Evolutionary conservation across 2,329 filamentous ascomycete genomes (phyloP), one percentile per base, ranked within the genome.

Genomic region (Trichophyton simii): DNA sequence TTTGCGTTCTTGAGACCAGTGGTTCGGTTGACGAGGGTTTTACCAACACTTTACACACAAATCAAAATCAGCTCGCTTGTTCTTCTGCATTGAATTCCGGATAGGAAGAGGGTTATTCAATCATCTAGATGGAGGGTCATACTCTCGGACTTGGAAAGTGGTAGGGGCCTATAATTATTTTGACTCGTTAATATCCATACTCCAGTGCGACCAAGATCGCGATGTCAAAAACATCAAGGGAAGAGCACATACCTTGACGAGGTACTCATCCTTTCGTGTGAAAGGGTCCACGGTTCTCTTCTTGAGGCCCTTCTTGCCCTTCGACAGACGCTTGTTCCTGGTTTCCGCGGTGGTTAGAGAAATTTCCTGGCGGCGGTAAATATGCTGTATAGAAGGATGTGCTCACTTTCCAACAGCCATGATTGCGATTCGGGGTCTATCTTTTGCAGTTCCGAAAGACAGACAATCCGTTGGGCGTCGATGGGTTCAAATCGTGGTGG

Each of bases 281-380:
- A 97, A 97, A 75, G 94, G 92, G 80, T 99, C 94, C 73, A 87
- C 82, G 75, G 91, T 92, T 83, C 92, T 92, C 92, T 99, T 97
- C 90, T 97, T 97, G 78, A 97, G 85, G 80, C 94, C 92, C 87
- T 99, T 99, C 90, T 97, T 99, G 83, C 94, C 94, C 87, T 99
- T 99, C 70, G 94, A 97, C 83, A 99, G 87, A 85, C 94, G 91
- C 91, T 99, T 99, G 87, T 99, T 99, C 89, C 87, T 91, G 62
- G 28, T 62, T 2, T 42, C 34, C 44, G 58, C 41, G 42, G 58
- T 36, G 57, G 57, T 58, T 38, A 62, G 52, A 50, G 57, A 34
- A 41, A 58, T 61, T 59, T 28, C 55, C 8, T 59, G 61, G 31
- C 44, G 59, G 25, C 50, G 42, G 54, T 36, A 58, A 38, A 64